Evolutionary conservation across 345 rosid genomes (phyloP).

Genomic region (Brassica incana): DNA sequence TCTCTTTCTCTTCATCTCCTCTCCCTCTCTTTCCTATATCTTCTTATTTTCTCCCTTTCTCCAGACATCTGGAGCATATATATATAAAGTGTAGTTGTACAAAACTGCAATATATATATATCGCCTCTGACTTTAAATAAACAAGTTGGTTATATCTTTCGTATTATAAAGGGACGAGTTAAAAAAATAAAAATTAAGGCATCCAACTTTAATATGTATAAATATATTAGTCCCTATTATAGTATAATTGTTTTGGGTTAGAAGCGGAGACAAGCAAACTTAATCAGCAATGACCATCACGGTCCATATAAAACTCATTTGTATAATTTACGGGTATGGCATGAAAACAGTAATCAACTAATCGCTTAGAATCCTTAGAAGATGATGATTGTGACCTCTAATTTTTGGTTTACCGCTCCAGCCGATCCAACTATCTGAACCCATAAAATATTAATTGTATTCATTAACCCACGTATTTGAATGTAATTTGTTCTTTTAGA

Average conservation of each 20-base stretch:
- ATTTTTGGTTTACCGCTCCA: neutral
- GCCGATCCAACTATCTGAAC: neutral
- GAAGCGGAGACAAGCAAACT: conserved; percentile 36
- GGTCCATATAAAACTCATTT: conserved; percentile 24
- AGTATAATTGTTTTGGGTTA: conserved; percentile 19
- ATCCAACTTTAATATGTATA: neutral
- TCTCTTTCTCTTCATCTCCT: conserved; percentile 67
- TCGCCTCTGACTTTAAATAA: conserved; percentile 32
- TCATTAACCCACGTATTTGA: neutral
- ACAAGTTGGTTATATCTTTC: conserved; percentile 29
- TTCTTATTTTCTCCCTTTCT: neutral
- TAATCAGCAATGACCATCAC: conserved; percentile 21
- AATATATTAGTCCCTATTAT: conserved; percentile 1
- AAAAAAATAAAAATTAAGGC: conserved; percentile 3
- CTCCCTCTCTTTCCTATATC: conserved; percentile 6
- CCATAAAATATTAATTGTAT: neutral
- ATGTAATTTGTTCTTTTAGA: neutral
- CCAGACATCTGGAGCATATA: neutral
- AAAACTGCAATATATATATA: conserved; percentile 4
- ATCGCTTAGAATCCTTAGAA: conserved; percentile 15
- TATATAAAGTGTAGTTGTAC: neutral
- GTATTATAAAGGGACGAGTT: neutral
- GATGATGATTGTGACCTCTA: conserved; percentile 28
- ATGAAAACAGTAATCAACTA: conserved; percentile 25
- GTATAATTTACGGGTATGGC: conserved; percentile 20